These are phyloP conservation scores for Pochonia chlamydosporia DNA, from an alignment of 2,329 filamentous ascomycete genomes.

Conservation along the genomic window DNA sequence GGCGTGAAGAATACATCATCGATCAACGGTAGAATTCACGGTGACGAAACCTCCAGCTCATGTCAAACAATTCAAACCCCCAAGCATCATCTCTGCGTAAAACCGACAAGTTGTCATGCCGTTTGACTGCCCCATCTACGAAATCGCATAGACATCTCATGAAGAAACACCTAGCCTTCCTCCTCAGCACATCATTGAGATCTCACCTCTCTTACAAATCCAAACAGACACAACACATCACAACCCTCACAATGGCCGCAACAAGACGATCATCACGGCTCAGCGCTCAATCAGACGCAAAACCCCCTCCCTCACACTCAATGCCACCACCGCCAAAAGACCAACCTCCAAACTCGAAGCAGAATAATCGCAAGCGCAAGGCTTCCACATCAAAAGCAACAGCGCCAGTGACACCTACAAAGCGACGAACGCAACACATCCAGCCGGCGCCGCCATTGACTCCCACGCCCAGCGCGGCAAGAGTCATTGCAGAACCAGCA, in stretches of 20 bases:
- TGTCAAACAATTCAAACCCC: no score
- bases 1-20: background rate
- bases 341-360: conserved; percentile 3
- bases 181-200: background rate
- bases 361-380: conserved; percentile 30
- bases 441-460: conserved; percentile 33
- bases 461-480: conserved; percentile 39
- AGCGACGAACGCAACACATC: conserved; percentile 21
- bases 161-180: background rate
- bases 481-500: conserved; percentile 29
- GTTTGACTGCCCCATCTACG: background rate
- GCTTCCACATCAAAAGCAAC: conserved; percentile 13
- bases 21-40: background rate
- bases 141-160: background rate
- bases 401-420: conserved; percentile 25
- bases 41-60: no score
- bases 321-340: conserved; percentile 14
- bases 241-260: conserved; percentile 20
- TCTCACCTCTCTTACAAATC: background rate
- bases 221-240: background rate
- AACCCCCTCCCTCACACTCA: conserved; percentile 8
- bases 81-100: no score
- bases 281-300: conserved; percentile 20
- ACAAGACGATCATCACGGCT: conserved; percentile 37
- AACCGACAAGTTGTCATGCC: background rate